These are phyloP conservation scores for Gaeumannomyces sp. DNA, from an alignment of 2,329 filamentous ascomycete species.

Conservation along the genomic window DNA sequence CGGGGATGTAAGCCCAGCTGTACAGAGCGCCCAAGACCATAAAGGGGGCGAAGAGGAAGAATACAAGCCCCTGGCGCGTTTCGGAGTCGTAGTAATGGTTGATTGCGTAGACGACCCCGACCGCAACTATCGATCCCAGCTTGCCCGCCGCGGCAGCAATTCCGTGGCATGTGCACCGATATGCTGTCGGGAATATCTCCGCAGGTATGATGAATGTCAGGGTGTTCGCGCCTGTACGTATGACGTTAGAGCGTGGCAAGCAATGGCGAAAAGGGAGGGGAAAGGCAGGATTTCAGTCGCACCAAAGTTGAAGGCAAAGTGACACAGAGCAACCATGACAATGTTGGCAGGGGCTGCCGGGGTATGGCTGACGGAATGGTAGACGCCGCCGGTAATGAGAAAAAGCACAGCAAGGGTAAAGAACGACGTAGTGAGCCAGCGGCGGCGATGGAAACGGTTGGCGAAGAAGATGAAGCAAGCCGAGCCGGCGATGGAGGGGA, in stretches of 20 bases:
- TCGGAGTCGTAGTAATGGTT: conserved; percentile 35
- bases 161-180: conserved; percentile 56
- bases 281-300: conserved; percentile 12
- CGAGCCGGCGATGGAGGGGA: conserved; percentile 45
- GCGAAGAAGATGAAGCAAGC: conserved; percentile 41
- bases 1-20: conserved; percentile 46
- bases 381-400: conserved; percentile 42
- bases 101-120: conserved; percentile 44
- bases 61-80: conserved; percentile 41
- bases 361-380: conserved; percentile 39
- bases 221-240: conserved; percentile 44
- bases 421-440: conserved; percentile 45
- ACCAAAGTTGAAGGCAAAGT: conserved; percentile 52
- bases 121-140: conserved; percentile 47
- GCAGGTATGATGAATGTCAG: conserved; percentile 59
- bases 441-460: conserved; percentile 40
- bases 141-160: conserved; percentile 57
- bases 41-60: conserved; percentile 44
- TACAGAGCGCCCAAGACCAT: conserved; percentile 42
- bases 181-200: conserved; percentile 59
- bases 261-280: background rate
- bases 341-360: conserved; percentile 39
- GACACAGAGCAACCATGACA: conserved; percentile 44
- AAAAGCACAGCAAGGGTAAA: conserved; percentile 40
- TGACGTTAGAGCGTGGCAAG: background rate